Conservation (phyloP, 768 basidiomycete species). For the Mycena belliarum region DNA sequence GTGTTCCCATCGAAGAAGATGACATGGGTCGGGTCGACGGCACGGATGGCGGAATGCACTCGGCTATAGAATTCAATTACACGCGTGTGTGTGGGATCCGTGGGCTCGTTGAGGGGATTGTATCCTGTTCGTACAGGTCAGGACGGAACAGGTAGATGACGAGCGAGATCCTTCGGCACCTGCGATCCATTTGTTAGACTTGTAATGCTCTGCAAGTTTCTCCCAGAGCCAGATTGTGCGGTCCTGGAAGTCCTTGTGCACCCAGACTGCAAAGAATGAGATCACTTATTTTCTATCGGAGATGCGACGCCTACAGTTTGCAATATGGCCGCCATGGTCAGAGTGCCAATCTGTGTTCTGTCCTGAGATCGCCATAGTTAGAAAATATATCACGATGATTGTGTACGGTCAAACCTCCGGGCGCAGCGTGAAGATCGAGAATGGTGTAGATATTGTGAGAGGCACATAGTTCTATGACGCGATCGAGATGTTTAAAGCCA, state of each 20-base stretch:
- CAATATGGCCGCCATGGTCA: slow-evolving; percentile 68
- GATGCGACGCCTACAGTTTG: slow-evolving; percentile 44
- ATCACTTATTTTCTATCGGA: background rate
- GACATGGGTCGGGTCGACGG: slow-evolving; percentile 66
- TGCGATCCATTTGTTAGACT: slow-evolving; percentile 77
- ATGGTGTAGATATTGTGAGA: slow-evolving; percentile 78
- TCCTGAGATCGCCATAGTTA: slow-evolving; percentile 24
- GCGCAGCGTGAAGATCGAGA: slow-evolving; percentile 77
- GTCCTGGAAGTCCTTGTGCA: slow-evolving; percentile 85
- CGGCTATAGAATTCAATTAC: slow-evolving; percentile 69
- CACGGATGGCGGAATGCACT: slow-evolving; percentile 69
- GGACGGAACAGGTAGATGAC: background rate
- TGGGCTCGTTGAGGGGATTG: slow-evolving; percentile 83
- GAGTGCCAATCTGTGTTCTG: slow-evolving; percentile 83
- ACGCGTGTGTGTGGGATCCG: slow-evolving; percentile 66
- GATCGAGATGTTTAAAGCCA: slow-evolving; percentile 82
- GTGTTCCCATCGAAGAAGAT: slow-evolving; percentile 73
- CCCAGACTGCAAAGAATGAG: slow-evolving; percentile 54
- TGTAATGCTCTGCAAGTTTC: slow-evolving; percentile 74
- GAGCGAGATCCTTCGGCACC: slow-evolving; percentile 28
- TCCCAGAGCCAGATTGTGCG: slow-evolving; percentile 77
- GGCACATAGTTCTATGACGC: slow-evolving; percentile 76
- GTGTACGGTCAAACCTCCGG: slow-evolving; percentile 40
- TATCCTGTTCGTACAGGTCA: slow-evolving; percentile 41
- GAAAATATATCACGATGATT: background rate